Evolutionary conservation across 345 rosid species (phyloP), one percentile per base, ranked within the genome.

Genomic region (Eutrema yunnanense): DNA sequence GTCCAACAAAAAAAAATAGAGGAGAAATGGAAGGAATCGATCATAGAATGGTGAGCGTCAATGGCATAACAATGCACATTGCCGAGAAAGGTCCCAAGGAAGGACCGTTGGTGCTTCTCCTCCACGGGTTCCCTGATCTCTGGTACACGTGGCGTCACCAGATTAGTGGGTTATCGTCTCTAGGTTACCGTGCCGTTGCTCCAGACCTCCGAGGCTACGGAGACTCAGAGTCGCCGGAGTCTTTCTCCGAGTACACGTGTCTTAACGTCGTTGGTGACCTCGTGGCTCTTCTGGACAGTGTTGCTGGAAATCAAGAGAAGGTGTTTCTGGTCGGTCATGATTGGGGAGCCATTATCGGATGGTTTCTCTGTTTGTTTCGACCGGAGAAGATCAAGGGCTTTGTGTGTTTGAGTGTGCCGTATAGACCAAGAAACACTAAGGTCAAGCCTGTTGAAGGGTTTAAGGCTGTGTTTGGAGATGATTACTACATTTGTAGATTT

Each of bases 101-200:
- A 68, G 90, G 88, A 3, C 80, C 87, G 0, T 55, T 80, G 6
- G 67, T 88, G 53, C 88, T 90, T 56, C 80, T 90, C 79, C 85
- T 90, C 47, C 94, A 90, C 56, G 97, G 98, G 50, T 92, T 87
- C 78, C 96, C 98, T 26, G 94, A 90, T 33, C 82, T 88, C 4
- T 93, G 96, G 97, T 90, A 88, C 81, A 58, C 90, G 4, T 90
- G 94, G 97, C 86, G 96, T 78, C 96, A 86, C 84, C 98, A 90
- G 81, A 85, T 88, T 59, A 71, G 29, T 57, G 85, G 65, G 10
- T 62, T 87, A 38, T 82, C 89, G 73, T 78, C 93, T 0, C 73
- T 78, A 3, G 97, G 93, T 4, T 87, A 86, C 80, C 84, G 49
- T 2, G 79, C 94, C 8, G 78, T 90, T 26, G 97, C 96, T 6